Evolutionary conservation across 2,329 filamentous ascomycete genomes (phyloP).

Genomic region (Penicillium palitans): DNA sequence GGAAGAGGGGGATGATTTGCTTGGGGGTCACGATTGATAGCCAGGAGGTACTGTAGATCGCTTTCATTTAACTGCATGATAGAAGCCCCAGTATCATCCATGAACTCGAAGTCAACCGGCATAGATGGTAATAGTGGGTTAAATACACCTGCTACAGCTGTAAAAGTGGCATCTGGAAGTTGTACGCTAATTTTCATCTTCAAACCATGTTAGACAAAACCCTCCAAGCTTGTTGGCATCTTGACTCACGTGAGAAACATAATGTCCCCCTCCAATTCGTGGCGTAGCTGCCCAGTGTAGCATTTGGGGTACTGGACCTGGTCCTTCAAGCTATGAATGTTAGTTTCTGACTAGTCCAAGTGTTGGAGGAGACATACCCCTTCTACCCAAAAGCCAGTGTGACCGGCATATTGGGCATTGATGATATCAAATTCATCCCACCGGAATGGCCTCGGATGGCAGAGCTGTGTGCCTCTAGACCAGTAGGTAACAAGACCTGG

Average conservation of each 20-base stretch:
- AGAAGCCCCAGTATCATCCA: no score
- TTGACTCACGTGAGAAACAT: background rate
- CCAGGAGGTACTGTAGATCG: no score
- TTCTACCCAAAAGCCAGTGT: conserved; percentile 2
- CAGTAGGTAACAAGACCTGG: conserved; percentile 7
- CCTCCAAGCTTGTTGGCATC: no score
- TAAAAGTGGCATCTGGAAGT: no score
- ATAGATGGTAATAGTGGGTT: no score
- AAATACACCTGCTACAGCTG: no score
- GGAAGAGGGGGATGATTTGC: background rate
- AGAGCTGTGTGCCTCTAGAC: conserved; percentile 3
- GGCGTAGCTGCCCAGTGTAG: background rate
- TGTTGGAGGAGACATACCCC: background rate
- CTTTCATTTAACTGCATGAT: no score
- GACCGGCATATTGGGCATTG: background rate
- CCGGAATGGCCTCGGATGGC: background rate
- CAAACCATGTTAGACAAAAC: background rate
- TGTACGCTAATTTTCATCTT: background rate
- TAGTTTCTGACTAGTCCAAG: background rate
- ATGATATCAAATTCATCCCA: background rate
- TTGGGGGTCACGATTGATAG: background rate
- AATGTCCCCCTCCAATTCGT: rapidly evolving
- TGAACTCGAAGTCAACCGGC: no score
- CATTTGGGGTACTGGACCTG: background rate
- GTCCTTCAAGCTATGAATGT: background rate